Evolutionary conservation across 345 rosid species (phyloP).

Genomic region (Melaleuca alternifolia): DNA sequence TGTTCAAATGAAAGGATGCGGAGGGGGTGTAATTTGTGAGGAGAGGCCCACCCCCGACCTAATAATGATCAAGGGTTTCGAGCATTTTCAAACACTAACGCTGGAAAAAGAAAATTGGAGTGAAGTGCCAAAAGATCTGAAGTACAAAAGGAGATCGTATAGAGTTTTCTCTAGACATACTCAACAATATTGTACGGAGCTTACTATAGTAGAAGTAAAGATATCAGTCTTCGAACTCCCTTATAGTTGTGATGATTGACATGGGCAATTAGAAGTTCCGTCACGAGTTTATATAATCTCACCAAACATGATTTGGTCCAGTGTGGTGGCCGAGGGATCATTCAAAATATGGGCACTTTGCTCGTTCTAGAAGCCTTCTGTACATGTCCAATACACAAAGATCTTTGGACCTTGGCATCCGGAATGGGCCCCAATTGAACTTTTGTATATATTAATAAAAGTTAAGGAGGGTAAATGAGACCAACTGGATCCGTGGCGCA

Average conservation of each 20-base stretch:
- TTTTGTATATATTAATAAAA: rapidly evolving
- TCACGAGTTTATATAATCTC: not conserved
- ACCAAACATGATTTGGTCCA: not conserved
- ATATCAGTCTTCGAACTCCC: not conserved
- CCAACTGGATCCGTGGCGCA: constrained; percentile 73
- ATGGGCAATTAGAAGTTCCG: not conserved
- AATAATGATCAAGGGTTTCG: not conserved
- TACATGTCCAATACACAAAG: not conserved
- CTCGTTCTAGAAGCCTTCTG: not conserved
- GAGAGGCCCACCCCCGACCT: not conserved
- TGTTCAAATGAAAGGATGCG: not conserved
- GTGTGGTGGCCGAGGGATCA: not conserved
- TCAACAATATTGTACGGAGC: not conserved
- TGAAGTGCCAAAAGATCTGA: not conserved
- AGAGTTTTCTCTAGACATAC: not conserved
- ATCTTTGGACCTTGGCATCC: not conserved
- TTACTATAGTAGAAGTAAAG: not conserved
- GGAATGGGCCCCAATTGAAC: not conserved
- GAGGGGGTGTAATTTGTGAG: not conserved
- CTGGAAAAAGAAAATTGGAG: not conserved
- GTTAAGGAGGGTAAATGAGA: rapidly evolving
- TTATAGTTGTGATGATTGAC: not conserved
- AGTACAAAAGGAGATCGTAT: not conserved
- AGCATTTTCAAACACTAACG: not conserved
- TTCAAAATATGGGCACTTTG: not conserved